Base-by-base conservation (phyloP, 1,284 basidiomycete species). In the Neonothopanus nambi region DNA sequence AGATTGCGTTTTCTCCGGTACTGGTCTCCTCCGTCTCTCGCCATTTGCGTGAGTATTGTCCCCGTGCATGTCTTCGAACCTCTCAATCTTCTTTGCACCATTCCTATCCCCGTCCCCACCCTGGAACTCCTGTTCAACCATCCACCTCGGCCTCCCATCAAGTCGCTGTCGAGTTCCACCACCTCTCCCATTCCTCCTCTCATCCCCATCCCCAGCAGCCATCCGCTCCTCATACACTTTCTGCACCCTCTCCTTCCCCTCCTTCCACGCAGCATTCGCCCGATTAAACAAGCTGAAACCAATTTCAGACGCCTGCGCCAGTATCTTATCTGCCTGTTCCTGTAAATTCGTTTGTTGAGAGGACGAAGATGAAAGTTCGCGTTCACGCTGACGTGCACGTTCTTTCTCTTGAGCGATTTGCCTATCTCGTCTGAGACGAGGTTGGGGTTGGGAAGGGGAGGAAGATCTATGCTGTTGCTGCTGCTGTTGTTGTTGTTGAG, bases 231-330 rank as follows among this genome's bases (percentile, higher is more conserved):
- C 91, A 52, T 95, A 90, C 1, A 79, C 88, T 67, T 93, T 93
- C 65, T 88, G 78, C 1, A 93, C 88, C 54, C 79, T 82, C 64
- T 92, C 91, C 67, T 87, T 94, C 12, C 93, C 85, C 48, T 87
- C 80, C 61, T 84, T 90, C 93, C 91, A 98, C 48, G 96, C 85
- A 1, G 85, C 83, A 61, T 88, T 93, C 1, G 95, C 96, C 55
- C 85, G 87, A 61, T 75, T 92, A 64, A 98, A 89, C 68, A 98
- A 75, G 51, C 72, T 87, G 47, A 89, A 70, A 3, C 95, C 93
- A 51, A 98, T 82, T 67, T 92, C 90, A 52, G 85, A 88, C 0
- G 95, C 95, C 64, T 97, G 94, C 0, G 89, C 81, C 3, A 97
- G 67, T 0, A 97, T 57, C 64, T 89, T 92, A 62, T 93, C 90